A percentile compares a stretch with the other conserved stretches of the same genome.
Evolutionary conservation across 73 alveolate species (phyloP).

Genomic region (Urostyla sp.): DNA sequence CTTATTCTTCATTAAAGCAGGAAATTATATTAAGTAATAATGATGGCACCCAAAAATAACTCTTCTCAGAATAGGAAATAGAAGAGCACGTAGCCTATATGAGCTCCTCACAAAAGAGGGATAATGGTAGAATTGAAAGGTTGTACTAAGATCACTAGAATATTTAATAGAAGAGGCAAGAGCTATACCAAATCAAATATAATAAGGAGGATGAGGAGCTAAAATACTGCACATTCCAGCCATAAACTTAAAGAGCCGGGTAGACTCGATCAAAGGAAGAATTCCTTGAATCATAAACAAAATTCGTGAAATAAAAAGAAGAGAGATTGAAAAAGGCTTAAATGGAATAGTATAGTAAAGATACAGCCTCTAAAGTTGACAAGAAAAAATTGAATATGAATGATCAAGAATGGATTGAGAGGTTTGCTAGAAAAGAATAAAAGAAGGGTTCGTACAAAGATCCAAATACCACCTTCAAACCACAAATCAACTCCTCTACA

Average conservation of each 20-base stretch:
- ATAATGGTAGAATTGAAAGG: no score
- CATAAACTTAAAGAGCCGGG: neutral
- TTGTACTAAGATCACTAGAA: no score
- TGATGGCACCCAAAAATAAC: no score
- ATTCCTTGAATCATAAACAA: conserved; percentile 17
- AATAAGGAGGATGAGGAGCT: conserved; percentile 22
- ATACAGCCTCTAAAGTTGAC: neutral
- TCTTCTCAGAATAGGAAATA: no score
- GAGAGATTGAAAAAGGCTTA: conserved; percentile 34
- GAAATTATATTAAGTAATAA: no score
- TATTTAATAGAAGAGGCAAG: no score
- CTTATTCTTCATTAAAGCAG: no score
- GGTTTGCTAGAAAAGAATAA: conserved; percentile 31
- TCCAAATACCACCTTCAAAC: conserved; percentile 40
- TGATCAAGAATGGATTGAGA: conserved; percentile 45
- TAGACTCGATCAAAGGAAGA: conserved; percentile 11
- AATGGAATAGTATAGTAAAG: neutral
- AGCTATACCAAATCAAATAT: conserved; percentile 6
- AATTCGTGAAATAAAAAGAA: conserved; percentile 20
- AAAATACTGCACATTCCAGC: conserved; percentile 41
- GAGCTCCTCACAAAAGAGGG: no score
- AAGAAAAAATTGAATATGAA: conserved; percentile 7
- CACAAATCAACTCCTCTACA: neutral
- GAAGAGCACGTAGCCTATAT: no score
- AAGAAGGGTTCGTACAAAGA: conserved; percentile 27